Base-by-base conservation (phyloP, 1,284 basidiomycete species). In the Sutorius eximius region DNA sequence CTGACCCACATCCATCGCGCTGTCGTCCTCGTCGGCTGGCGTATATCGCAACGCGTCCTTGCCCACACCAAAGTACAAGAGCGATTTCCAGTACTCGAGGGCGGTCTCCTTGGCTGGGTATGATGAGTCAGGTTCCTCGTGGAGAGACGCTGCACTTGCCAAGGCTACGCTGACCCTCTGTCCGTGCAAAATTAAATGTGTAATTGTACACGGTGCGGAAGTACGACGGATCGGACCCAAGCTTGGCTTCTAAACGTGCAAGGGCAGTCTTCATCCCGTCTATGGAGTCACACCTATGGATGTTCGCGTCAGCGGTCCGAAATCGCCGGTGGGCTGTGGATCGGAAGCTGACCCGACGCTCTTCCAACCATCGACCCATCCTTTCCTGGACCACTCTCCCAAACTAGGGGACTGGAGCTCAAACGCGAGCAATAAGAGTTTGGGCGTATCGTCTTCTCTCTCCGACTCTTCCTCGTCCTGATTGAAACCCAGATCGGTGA, bases 141-240 rank as follows among this genome's bases (percentile, higher is more conserved):
- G 42, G 8, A 16, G 30, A 32, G 11, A 48, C n/a, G 22, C 45
- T 46, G 18, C 27, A 67, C 80, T 51, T 59, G 85, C 86, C 80
- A 45, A 91, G 76, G 70, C 85, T 88, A 47, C 89, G 78, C 65
- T 84, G 87, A 0, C 94, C 94, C 52, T 90, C 85, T 18, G 77
- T 71, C 56, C 89, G 85, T 27, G 87, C 90, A 72, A 98, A 93
- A 57, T 88, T 84, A 67, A 98, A 99, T 0, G 93, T 91, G 72
- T 88, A 89, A 61, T 82, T 83, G 75, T 98, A 99, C 11, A 98
- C 92, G 59, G 86, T 84, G 59, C 82, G 83, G 75, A 96, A 98
- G 73, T 93, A 93, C 0, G 71, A 76, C 0, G 85, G 76, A 65
- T 95, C 87, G 8, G 79, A 75, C 24, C 78, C 80, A 40, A 96